These are phyloP conservation scores for Boletus rubroflammeus DNA, from an alignment of 768 basidiomycete genomes.

Conservation along the genomic window DNA sequence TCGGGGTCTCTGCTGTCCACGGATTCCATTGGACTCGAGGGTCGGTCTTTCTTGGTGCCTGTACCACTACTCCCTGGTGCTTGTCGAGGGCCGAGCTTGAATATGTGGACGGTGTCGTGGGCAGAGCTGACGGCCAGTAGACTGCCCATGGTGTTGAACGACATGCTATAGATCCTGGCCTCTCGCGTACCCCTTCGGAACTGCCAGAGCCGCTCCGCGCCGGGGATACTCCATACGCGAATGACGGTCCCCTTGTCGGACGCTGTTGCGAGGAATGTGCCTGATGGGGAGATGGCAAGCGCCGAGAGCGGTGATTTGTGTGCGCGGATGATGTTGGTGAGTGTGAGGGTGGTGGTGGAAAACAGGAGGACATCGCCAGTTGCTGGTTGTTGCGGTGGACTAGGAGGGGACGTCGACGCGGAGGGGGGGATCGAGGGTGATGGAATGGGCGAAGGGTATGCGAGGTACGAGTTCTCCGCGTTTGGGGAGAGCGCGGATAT, in stretches of 20 bases:
- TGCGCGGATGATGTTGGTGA: conserved; percentile 94
- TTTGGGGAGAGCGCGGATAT: conserved; percentile 94
- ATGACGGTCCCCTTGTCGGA: conserved; percentile 97
- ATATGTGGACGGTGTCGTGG: conserved; percentile 95
- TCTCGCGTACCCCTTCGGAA: conserved; percentile 89
- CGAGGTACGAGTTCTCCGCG: conserved; percentile 89
- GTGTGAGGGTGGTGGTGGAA: conserved; percentile 86
- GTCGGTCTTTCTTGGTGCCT: conserved; percentile 27
- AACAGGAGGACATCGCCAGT: conserved; percentile 92
- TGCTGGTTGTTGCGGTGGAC: conserved; percentile 38
- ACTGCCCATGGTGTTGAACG: conserved; percentile 79
- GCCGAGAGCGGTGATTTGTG: conserved; percentile 93
- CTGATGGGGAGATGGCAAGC: conserved; percentile 79
- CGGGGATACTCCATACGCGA: conserved; percentile 87
- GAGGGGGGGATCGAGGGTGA: conserved; percentile 63
- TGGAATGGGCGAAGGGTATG: conserved; percentile 93
- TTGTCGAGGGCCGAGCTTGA: conserved; percentile 64
- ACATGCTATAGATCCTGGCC: conserved; percentile 78
- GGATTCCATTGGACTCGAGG: conserved; percentile 61
- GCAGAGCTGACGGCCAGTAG: conserved; percentile 89
- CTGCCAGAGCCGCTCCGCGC: conserved; percentile 92
- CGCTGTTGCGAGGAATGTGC: conserved; percentile 88
- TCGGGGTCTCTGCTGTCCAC: conserved; percentile 60
- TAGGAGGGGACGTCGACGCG: conserved; percentile 37
- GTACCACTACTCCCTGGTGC: conserved; percentile 13